Base-by-base conservation (phyloP, 768 basidiomycete species). In the Sporobolomyces roseus region DNA sequence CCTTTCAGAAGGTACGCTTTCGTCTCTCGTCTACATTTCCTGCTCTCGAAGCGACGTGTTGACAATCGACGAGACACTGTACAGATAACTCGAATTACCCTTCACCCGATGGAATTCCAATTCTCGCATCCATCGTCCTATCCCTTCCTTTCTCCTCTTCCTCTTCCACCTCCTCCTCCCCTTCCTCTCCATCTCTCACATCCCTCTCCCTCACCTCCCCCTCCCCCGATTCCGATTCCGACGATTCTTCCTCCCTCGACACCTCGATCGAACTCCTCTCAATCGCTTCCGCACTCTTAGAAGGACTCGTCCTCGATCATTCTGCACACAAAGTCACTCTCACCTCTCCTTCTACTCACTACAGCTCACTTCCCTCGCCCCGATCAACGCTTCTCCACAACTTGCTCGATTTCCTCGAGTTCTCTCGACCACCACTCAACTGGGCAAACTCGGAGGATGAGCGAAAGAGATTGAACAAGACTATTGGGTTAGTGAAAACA, bases 401-500 rank as follows among this genome's bases (percentile, higher is more conserved):
- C 13, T 64, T 77, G 35, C 52, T 75, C 55, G 43, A 62, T 4
- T 74, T 75, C 48, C 56, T 76, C 41, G 52, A 75, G 19, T 27
- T 23, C 16, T 65, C 67, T 1, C 10, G 33, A 0, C 30, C 72
- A 2, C 74, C 72, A 3, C 4, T 56, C 2, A 12, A n/a, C 32
- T 77, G 76, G 76, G 1, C 55, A 0, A 19, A 45, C 6, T 41
- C 46, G 0, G 5, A 33, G 13, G 54, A 60, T 12, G 63, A 74
- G 13, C 51, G 33, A 7, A 23, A 35, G 2, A 46, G 56, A 14
- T 38, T 50, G 3, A 56, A n/a, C 13, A 76, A 75, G 77, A 82
- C 83, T 3, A 88, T 93, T 70, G 85, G 86, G 72, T 84, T 87
- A 33, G 90, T 90, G 80, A 93, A 93, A 79, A 88, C 87, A 5